Evolutionary conservation across 2,329 filamentous ascomycete genomes (phyloP), one percentile per base, ranked within the genome.

Genomic region (Aspergillus ochraceoroseus): DNA sequence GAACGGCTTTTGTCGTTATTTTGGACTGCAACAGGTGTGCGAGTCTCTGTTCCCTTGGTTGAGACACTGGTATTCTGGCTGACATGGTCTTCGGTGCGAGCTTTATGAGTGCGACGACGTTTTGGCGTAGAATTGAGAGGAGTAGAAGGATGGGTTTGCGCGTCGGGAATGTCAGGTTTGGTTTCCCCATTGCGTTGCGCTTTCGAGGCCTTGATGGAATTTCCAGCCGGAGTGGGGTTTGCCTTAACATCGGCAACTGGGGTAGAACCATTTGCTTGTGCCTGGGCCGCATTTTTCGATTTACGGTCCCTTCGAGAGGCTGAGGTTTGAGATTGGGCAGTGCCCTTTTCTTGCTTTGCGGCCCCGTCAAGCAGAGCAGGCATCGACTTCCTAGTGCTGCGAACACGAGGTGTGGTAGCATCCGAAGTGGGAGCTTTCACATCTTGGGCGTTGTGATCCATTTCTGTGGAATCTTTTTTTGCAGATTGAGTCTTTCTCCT

Each of bases 331-430:
- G 41, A 27, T 11, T 40, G 43, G 11, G 25, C 26, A n/a, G 22
- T 31, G 6, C 12, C 22, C 7, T 33, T 45, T 17, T 48, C 32
- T 17, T 31, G 23, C 7, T 22, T 23, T n/a, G n/a, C 42, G 12
- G 37, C n/a, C 14, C 33, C 38, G 26, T 52, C 47, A 17, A 43
- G 23, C 7, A 46, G 47, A 5, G 43, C 44, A 22, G 51, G 37
- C 38, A 51, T 43, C 7, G 52, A 53, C 39, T 47, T 48, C 36
- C 51, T 40, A 13, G 41, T 33, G 34, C 38, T 46, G 23, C 45
- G 49, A 9, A 9, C 31, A 6, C 36, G 41, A 11, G 47, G 41
- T 3, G 25, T 5, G 6, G 38, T 18, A 15, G 41, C 28, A 7
- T 25, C 35, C 32, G 45, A 42, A 7, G 27, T 41, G n/a, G 35